These are phyloP conservation scores for Isochrysis galbana DNA, from an alignment of 78 protist genomes.

Conservation along the genomic window DNA sequence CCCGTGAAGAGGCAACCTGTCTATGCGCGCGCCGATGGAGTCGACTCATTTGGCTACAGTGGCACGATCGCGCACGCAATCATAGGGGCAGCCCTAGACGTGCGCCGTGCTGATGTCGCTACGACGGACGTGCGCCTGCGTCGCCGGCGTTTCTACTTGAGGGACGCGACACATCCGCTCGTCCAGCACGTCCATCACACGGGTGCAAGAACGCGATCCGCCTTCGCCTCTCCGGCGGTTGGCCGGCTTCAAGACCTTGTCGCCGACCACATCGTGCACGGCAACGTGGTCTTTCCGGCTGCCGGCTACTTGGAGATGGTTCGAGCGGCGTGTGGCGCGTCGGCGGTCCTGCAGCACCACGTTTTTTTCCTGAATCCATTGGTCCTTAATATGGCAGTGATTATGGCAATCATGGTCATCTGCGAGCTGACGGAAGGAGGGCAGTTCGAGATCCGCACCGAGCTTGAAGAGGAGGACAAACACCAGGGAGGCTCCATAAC, in stretches of 20 bases:
- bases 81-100: neutral
- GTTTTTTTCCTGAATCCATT: neutral
- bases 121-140: too few relatives aligned
- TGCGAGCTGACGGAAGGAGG: neutral
- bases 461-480: neutral
- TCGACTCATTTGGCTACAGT: neutral
- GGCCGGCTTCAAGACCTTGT: too few relatives aligned
- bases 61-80: constrained; percentile 24
- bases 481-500: too few relatives aligned
- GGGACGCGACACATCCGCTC: too few relatives aligned
- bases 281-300: neutral
- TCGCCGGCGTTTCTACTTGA: too few relatives aligned
- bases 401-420: too few relatives aligned
- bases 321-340: too few relatives aligned
- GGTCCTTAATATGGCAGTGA: neutral
- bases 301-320: neutral
- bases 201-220: too few relatives aligned
- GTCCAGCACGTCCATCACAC: too few relatives aligned
- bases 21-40: neutral
- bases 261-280: too few relatives aligned
- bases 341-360: neutral
- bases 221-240: too few relatives aligned
- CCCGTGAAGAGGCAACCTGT: too few relatives aligned
- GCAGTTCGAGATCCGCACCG: neutral
- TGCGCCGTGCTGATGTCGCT: neutral